phyloP scores from a whole-genome alignment of 108 stramenopile genomes.

The Pseudonitzschia pungens region DNA sequence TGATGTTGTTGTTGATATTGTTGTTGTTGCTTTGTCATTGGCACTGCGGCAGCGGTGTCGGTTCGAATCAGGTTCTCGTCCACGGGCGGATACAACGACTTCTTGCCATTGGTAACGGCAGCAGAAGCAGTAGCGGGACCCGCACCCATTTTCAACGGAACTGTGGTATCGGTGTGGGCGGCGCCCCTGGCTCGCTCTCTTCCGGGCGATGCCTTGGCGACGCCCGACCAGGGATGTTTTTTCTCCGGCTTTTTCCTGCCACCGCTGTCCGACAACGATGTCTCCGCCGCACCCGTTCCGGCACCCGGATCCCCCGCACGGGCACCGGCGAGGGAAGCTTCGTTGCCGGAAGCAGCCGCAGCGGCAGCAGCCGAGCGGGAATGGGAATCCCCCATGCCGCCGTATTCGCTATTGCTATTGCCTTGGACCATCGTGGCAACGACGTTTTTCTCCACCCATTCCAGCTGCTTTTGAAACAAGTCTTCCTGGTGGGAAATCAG shows the following conservation, averaged over 20 bases:
- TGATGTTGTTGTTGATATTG: not conserved
- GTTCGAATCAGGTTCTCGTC: slow-evolving; percentile 5
- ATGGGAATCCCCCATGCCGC: too few species aligned
- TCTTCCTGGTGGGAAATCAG: slow-evolving; percentile 12
- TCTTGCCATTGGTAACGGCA: not conserved
- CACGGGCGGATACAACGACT: slow-evolving; percentile 6
- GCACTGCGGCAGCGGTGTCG: not conserved
- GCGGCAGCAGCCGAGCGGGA: too few species aligned
- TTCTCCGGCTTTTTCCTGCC: not conserved
- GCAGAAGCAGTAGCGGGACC: too few species aligned
- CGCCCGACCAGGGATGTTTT: not conserved
- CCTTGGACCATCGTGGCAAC: not conserved
- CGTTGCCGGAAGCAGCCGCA: too few species aligned
- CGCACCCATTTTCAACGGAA: too few species aligned
- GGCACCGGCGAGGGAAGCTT: too few species aligned
- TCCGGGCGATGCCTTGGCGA: not conserved
- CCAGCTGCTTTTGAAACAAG: slow-evolving; percentile 8
- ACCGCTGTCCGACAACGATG: too few species aligned
- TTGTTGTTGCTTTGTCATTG: not conserved
- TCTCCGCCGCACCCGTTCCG: too few species aligned
- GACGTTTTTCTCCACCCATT: not conserved
- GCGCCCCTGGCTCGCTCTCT: not conserved
- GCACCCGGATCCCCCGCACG: too few species aligned
- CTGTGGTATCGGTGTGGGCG: too few species aligned
- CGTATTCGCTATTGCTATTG: slow-evolving; percentile 6